Conservation (phyloP, 2,329 filamentous ascomycete genomes). For the Leptographium lundbergii region DNA sequence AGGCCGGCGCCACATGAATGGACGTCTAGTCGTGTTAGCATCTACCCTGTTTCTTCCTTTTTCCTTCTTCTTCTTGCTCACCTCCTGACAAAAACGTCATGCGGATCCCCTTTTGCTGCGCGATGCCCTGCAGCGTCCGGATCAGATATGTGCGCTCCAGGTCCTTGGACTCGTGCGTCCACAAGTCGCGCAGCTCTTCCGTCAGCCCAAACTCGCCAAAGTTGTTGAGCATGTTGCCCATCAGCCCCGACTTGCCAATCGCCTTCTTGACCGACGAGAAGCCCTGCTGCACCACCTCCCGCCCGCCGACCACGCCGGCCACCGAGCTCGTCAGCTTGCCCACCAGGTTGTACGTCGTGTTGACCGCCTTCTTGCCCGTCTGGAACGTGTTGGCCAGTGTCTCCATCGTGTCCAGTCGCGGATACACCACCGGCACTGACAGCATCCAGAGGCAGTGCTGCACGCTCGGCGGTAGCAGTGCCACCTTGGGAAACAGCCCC, state of each 20-base stretch:
- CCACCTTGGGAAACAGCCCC: conserved; percentile 91
- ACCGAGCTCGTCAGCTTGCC: conserved; percentile 93
- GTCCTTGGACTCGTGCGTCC: conserved; percentile 97
- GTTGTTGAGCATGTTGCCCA: conserved; percentile 90
- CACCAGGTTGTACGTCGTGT: conserved; percentile 88
- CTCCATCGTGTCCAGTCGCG: conserved; percentile 81
- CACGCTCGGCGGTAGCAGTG: conserved; percentile 77
- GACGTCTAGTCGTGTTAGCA: conserved; percentile 43
- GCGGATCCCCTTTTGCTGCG: conserved; percentile 86
- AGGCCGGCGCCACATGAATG: conserved; percentile 86
- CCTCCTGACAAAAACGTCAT: conserved; percentile 95
- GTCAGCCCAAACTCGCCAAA: conserved; percentile 93
- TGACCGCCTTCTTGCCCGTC: conserved; percentile 92
- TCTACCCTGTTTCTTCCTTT: not conserved
- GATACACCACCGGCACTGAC: conserved; percentile 82
- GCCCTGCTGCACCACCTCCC: conserved; percentile 80
- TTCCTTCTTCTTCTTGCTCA: conserved; percentile 23
- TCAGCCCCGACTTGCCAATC: conserved; percentile 86
- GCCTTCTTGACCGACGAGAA: conserved; percentile 95
- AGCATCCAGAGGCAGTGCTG: conserved; percentile 97
- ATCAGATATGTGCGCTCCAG: conserved; percentile 94
- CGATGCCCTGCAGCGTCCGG: conserved; percentile 85
- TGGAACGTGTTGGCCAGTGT: conserved; percentile 82
- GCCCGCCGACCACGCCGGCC: conserved; percentile 88
- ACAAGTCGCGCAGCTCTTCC: conserved; percentile 90